phyloP scores from a whole-genome alignment of 2,329 filamentous ascomycete genomes.

The Lecanosticta acicola region DNA sequence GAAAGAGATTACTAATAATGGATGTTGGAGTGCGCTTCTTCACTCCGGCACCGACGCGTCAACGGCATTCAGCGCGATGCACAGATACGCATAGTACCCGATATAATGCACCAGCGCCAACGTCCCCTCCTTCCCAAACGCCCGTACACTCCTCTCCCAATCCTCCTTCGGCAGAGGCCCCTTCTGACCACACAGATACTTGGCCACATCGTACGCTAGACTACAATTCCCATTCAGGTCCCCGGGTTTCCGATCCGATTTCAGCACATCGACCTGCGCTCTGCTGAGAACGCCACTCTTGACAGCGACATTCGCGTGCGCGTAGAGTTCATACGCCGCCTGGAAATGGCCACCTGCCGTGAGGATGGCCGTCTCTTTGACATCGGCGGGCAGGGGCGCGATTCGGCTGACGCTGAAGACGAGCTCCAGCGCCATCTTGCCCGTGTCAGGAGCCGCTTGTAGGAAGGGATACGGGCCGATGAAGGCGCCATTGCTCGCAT shows the following conservation, averaged over 20 bases:
- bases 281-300: conserved; percentile 10
- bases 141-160: conserved; percentile 16
- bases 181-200: conserved; percentile 13
- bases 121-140: conserved; percentile 23
- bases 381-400: conserved; percentile 18
- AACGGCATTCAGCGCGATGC: conserved; percentile 22
- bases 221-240: conserved; percentile 17
- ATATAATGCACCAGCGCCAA: conserved; percentile 22
- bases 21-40: too few relatives aligned
- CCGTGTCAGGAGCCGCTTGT: conserved; percentile 9
- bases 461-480: conserved; percentile 10
- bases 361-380: conserved; percentile 23
- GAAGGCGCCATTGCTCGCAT: conserved; percentile 6
- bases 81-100: conserved; percentile 22
- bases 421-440: conserved; percentile 14
- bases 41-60: conserved; percentile 16
- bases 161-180: conserved; percentile 18
- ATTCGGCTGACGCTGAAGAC: conserved; percentile 10
- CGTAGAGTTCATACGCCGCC: conserved; percentile 24
- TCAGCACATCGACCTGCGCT: conserved; percentile 15
- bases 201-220: conserved; percentile 23
- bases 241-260: conserved; percentile 16
- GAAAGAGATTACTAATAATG: too few relatives aligned
- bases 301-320: conserved; percentile 19
- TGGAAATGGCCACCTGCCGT: conserved; percentile 20